A percentile compares a stretch with the other conserved stretches of the same genome.
Evolutionary conservation across 108 stramenopile genomes (phyloP).

Genomic region (Skeletonema grethae): DNA sequence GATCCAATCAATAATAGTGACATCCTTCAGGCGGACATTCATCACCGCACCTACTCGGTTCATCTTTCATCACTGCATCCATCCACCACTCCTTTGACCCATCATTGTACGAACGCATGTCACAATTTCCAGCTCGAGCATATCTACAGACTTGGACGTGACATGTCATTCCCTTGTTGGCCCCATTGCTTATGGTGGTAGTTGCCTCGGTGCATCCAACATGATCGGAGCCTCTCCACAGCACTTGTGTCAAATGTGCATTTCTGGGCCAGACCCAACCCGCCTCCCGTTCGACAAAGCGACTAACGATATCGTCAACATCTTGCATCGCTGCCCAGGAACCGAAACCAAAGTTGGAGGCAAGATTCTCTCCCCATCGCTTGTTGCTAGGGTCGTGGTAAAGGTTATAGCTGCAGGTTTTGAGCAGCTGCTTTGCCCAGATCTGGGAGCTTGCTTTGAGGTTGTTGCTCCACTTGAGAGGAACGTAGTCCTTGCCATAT

Average conservation of each 20-base stretch:
- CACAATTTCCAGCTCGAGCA: constrained; percentile 30
- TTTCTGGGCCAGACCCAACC: constrained; percentile 25
- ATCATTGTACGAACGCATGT: background rate
- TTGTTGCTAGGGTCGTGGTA: constrained; percentile 37
- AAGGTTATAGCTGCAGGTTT: constrained; percentile 8
- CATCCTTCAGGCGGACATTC: constrained; percentile 42
- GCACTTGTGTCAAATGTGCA: constrained; percentile 45
- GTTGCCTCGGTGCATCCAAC: constrained; percentile 43
- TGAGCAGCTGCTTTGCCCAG: constrained; percentile 11
- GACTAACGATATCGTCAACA: constrained; percentile 21
- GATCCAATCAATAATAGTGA: too few relatives aligned
- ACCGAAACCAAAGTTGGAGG: constrained; percentile 13
- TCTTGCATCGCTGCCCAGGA: background rate
- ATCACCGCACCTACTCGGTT: constrained; percentile 31
- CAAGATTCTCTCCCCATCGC: constrained; percentile 37
- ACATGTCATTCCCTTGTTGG: constrained; percentile 6
- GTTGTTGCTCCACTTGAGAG: constrained; percentile 26
- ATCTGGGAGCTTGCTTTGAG: constrained; percentile 8
- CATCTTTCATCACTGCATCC: constrained; percentile 38
- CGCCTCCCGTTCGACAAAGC: constrained; percentile 39
- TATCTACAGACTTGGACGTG: constrained; percentile 48
- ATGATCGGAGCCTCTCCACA: constrained; percentile 38
- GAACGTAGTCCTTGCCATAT: constrained; percentile 15
- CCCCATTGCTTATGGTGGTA: too few relatives aligned
- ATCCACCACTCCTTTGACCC: constrained; percentile 38